These are phyloP conservation scores for Aspergillus tanneri DNA, from an alignment of 2,329 filamentous ascomycete species.

Conservation along the genomic window DNA sequence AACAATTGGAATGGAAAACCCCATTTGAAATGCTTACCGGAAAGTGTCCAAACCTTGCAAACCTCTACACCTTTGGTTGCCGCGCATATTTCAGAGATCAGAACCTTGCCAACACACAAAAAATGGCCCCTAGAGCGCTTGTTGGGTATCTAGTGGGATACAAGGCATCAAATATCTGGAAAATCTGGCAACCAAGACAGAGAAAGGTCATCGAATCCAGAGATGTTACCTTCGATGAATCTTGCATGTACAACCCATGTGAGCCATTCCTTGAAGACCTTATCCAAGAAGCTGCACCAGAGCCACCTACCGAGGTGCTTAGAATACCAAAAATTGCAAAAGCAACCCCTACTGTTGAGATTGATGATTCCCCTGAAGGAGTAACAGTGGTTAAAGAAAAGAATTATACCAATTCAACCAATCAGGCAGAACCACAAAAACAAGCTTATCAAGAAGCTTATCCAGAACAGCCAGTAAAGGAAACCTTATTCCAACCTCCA, in stretches of 20 bases:
- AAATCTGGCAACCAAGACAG: not conserved
- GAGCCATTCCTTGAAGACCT: not conserved
- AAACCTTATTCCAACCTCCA: too few relatives aligned
- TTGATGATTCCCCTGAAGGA: too few relatives aligned
- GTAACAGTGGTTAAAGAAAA: too few relatives aligned
- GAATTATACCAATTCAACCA: too few relatives aligned
- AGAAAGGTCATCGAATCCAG: not conserved
- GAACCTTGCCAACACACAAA: not conserved
- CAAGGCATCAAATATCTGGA: not conserved
- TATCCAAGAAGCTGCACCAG: not conserved
- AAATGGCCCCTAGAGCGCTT: not conserved
- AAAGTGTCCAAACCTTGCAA: not conserved
- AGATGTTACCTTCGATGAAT: not conserved
- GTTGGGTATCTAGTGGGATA: not conserved
- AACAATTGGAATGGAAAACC: not conserved
- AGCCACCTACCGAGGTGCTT: not conserved
- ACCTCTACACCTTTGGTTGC: not conserved
- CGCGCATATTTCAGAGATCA: not conserved
- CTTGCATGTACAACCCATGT: not conserved
- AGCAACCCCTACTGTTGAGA: too few relatives aligned
- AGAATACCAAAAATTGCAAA: not conserved
- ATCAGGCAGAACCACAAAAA: too few relatives aligned
- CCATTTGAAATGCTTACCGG: not conserved
- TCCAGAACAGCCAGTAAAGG: too few relatives aligned
- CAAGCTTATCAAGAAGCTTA: too few relatives aligned